A percentile compares a stretch with the other conserved stretches of the same genome.
Evolutionary conservation across 1,284 basidiomycete species (phyloP).

Genomic region (Leccinum solheimii): DNA sequence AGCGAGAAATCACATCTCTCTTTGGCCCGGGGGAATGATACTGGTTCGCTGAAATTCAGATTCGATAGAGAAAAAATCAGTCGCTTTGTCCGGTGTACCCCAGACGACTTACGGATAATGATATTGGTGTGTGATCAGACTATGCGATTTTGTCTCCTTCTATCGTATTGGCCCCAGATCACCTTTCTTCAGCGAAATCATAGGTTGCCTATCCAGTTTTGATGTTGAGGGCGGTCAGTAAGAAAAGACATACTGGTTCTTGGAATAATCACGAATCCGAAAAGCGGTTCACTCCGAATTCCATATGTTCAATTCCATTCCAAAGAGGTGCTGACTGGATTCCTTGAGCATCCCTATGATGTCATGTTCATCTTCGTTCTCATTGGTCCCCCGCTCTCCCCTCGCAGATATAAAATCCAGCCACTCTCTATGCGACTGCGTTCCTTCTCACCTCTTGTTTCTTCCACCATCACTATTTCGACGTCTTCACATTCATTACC

Average conservation of each 20-base stretch:
- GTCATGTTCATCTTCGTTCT: constrained; percentile 25
- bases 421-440: background rate
- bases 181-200: background rate
- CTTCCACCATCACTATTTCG: constrained; percentile 19
- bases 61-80: background rate
- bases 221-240: background rate
- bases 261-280: background rate
- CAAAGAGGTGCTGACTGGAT: constrained; percentile 1
- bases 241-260: background rate
- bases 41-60: background rate
- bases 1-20: background rate
- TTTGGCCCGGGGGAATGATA: background rate
- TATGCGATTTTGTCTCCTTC: background rate
- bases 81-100: background rate
- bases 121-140: background rate
- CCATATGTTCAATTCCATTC: constrained; percentile 4
- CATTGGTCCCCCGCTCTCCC: constrained; percentile 17
- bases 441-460: constrained; percentile 5
- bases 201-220: background rate
- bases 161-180: background rate
- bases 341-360: constrained; percentile 18
- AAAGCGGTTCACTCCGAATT: background rate
- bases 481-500: constrained; percentile 28
- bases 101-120: too few species aligned
- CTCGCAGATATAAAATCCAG: constrained; percentile 26